These are phyloP conservation scores for Mytilinidion resinicola DNA, from an alignment of 495 filamentous ascomycete genomes.

Conservation along the genomic window DNA sequence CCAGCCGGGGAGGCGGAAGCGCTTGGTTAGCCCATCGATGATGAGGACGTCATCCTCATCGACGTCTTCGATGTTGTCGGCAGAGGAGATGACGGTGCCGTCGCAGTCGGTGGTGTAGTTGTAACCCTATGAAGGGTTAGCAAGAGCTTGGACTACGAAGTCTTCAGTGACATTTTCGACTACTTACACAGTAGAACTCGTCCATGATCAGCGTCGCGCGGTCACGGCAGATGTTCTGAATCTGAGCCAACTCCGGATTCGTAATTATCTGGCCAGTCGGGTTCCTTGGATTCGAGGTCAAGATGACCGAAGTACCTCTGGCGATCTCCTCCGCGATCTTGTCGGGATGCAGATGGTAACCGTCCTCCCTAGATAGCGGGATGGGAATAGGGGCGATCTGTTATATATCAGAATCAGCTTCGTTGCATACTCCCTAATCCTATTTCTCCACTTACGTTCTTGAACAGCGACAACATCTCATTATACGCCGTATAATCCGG, in stretches of 20 bases:
- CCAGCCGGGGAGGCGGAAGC: slow-evolving; percentile 94
- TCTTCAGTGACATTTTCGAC: not conserved
- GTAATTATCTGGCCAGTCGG: slow-evolving; percentile 83
- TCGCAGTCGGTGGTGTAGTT: slow-evolving; percentile 91
- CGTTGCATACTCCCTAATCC: not conserved
- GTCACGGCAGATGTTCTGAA: slow-evolving; percentile 87
- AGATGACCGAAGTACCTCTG: slow-evolving; percentile 67
- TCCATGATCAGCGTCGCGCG: slow-evolving; percentile 88
- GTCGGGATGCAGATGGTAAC: slow-evolving; percentile 84
- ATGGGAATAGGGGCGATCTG: slow-evolving; percentile 90
- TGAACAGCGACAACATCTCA: slow-evolving; percentile 91
- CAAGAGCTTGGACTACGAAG: not conserved
- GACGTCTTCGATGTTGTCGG: slow-evolving; percentile 71
- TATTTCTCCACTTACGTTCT: slow-evolving; percentile 52
- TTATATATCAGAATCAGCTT: slow-evolving; percentile 2
- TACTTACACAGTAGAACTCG: slow-evolving; percentile 89
- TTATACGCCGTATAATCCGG: slow-evolving; percentile 75
- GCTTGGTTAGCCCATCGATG: slow-evolving; percentile 93
- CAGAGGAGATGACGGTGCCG: slow-evolving; percentile 77
- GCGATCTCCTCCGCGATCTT: slow-evolving; percentile 89
- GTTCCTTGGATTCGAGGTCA: slow-evolving; percentile 96
- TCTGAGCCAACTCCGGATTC: slow-evolving; percentile 73
- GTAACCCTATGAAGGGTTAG: slow-evolving; percentile 16
- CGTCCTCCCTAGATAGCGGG: slow-evolving; percentile 72
- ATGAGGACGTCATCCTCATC: slow-evolving; percentile 77